These are phyloP conservation scores for Didymella pinodella DNA, from an alignment of 2,329 filamentous ascomycete species.

Conservation along the genomic window DNA sequence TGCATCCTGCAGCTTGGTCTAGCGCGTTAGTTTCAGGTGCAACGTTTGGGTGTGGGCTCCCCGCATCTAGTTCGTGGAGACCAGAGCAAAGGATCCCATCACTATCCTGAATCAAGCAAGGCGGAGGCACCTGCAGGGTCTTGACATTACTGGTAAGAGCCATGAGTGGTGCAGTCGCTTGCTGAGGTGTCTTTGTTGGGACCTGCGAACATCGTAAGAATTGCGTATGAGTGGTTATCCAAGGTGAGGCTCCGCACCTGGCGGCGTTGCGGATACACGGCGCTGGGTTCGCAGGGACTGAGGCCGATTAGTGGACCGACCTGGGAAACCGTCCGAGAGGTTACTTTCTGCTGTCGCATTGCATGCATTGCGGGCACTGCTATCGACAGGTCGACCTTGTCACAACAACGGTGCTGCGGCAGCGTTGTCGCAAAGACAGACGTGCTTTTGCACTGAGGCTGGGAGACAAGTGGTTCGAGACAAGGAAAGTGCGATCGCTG, in stretches of 20 bases:
- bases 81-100: slow-evolving; percentile 6
- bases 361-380: not conserved
- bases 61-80: slow-evolving; percentile 17
- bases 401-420: slow-evolving; percentile 2
- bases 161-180: slow-evolving; percentile 10
- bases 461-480: slow-evolving; percentile 4
- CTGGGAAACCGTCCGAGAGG: not conserved
- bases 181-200: slow-evolving; percentile 20
- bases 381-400: slow-evolving; percentile 15
- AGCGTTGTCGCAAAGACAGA: not conserved
- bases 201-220: not conserved
- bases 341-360: slow-evolving; percentile 3
- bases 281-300: slow-evolving; percentile 10
- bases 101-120: slow-evolving; percentile 9
- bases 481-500: slow-evolving; percentile 2
- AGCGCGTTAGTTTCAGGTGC: slow-evolving; percentile 12
- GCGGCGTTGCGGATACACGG: slow-evolving; percentile 17
- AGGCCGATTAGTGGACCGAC: slow-evolving; percentile 1
- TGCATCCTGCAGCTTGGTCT: slow-evolving; percentile 12
- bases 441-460: not conserved
- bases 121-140: slow-evolving; percentile 4
- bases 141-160: slow-evolving; percentile 4
- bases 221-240: slow-evolving; percentile 9
- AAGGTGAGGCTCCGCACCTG: slow-evolving; percentile 18
- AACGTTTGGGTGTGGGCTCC: slow-evolving; percentile 1